Base-by-base conservation (phyloP, 805 yeast species). In the Blastobotrys chiropterorum region DNA sequence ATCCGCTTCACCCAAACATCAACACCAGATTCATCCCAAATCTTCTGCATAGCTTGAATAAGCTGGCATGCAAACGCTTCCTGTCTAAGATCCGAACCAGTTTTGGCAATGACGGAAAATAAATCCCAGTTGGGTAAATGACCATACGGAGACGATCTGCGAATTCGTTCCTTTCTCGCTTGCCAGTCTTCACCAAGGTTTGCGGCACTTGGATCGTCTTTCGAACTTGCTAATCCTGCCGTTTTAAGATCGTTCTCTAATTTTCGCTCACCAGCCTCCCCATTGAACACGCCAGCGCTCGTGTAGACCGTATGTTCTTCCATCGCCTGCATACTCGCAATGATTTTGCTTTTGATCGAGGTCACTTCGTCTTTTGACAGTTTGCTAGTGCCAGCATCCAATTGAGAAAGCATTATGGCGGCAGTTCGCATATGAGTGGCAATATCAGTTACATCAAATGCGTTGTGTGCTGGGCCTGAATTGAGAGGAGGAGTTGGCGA, bases 1-100 rank as follows among this genome's bases (percentile, higher is more conserved):
- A 94, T 92, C 57, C 83, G 77, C 60, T 90, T 92, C 2, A 90
- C 94, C 98, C 99, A 94, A 2, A 83, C 88, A 22, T 78, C 83
- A 5, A 86, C 81, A 2, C 75, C 74, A 20, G 80, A 79, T 30
- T 74, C 77, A 46, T 79, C 78, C 98, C 98, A 94, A 44, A 89
- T 81, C 48, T 81, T 81, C 0, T 95, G 82, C 70, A 92, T 87
- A 20, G 95, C 85, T 55, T 86, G 85, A 48, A 94, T 92, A 44
- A 94, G 67, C 66, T 94, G 99, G 56, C 97, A 90, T 0, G 99
- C 99, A 74, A 94, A 90, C 0, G 99, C 97, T 67, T 94, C 99
- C 66, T 94, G 99, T 20, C 96, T 86, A 48, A 94, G 68, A 69
- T 94, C 99, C 62, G 86, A 92, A 38, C 99, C 99, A 30, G 96